Percentiles rank a stretch among this genome's conserved stretches.
Evolutionary conservation across 345 rosid species (phyloP).

Genomic region (Dovyalis caffra): DNA sequence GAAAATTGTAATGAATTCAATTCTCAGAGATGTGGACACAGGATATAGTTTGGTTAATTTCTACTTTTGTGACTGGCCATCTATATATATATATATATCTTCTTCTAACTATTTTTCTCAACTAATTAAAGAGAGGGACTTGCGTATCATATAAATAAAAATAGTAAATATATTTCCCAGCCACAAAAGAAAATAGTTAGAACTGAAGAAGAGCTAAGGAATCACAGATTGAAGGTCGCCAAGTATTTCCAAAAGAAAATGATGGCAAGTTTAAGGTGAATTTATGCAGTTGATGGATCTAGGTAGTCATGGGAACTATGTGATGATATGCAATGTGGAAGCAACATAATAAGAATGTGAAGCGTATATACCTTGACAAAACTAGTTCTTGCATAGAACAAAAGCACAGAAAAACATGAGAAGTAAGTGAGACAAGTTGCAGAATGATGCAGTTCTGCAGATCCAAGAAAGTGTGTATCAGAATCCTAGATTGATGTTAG

Average conservation of each 20-base stretch:
- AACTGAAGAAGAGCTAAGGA: no score
- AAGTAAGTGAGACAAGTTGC: conserved; percentile 17
- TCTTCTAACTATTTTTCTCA: not conserved
- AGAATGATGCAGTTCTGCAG: conserved; percentile 34
- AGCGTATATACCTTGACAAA: conserved; percentile 21
- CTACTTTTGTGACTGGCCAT: not conserved
- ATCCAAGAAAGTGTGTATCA: conserved; percentile 38
- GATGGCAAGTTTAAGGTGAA: not conserved
- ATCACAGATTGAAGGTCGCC: no score
- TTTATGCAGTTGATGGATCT: not conserved
- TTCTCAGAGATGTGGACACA: no score
- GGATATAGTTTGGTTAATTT: not conserved
- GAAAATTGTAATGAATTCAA: not conserved
- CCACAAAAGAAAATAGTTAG: not conserved
- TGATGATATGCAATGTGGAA: not conserved
- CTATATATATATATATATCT: not conserved
- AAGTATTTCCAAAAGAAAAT: not conserved
- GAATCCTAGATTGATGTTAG: conserved; percentile 17
- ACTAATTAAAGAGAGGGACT: not conserved
- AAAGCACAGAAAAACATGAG: conserved; percentile 19
- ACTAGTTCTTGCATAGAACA: conserved; percentile 6
- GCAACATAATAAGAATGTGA: not conserved
- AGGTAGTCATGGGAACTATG: not conserved
- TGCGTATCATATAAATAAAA: not conserved
- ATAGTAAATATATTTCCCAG: not conserved